These are phyloP conservation scores for Escallonia herrerae DNA, from an alignment of 129 eudicot genomes.

Conservation along the genomic window DNA sequence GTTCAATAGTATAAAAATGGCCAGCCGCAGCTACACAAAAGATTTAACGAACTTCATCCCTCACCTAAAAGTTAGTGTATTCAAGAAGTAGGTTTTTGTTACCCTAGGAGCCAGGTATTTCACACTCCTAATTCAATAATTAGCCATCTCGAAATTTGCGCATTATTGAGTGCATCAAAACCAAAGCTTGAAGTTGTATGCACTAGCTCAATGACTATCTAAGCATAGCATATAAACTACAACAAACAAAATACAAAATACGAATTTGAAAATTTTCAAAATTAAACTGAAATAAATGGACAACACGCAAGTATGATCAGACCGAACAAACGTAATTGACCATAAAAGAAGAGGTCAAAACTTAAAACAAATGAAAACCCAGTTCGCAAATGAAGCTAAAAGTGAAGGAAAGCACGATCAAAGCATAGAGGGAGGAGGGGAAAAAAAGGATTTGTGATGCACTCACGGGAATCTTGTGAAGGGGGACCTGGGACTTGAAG, in stretches of 20 bases:
- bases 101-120: background rate
- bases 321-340: slow-evolving; percentile 4
- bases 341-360: background rate
- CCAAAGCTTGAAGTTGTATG: background rate
- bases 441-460: background rate
- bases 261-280: background rate
- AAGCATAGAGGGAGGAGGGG: background rate
- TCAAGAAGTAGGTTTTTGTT: background rate
- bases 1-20: background rate
- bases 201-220: background rate
- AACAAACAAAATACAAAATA: too few species aligned
- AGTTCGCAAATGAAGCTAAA: background rate
- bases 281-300: background rate
- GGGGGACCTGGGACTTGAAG: slow-evolving; percentile 99
- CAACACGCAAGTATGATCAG: background rate
- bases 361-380: slow-evolving; percentile 1
- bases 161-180: background rate
- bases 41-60: background rate
- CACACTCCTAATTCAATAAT: background rate
- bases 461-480: slow-evolving; percentile 97
- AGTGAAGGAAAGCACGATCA: background rate
- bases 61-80: background rate
- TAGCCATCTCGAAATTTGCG: background rate
- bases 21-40: background rate
- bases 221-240: too few species aligned